Base-by-base conservation (phyloP, 257 asterid species). In the Ilex aquifolium region DNA sequence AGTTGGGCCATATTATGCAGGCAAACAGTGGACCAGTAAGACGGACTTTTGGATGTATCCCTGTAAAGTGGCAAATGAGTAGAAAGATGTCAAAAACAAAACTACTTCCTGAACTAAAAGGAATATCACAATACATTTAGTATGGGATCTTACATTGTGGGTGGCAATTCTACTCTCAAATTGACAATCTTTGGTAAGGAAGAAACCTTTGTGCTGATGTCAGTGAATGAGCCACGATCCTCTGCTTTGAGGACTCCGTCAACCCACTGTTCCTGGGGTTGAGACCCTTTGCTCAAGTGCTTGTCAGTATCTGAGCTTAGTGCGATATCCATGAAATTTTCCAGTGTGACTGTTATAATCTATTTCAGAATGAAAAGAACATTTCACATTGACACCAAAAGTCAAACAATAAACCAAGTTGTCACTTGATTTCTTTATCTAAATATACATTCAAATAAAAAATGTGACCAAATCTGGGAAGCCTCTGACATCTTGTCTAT, bases 321-420 rank as follows among this genome's bases (percentile, higher is more conserved):
- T 59, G 73, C 59, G 40, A 64, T 30, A 32, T 71, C 80, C 66
- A 73, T 53, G 74, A 58, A 76, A 64, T 80, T 80, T 78, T 80
- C 85, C 76, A 80, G 69, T 64, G 82, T 76, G 56, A 62, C 85
- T 49, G 82, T 62, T 46, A 80, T 80, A 61, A 78, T 78, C 83
- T 78, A 63, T 59, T 67, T 56, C 62, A 70, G 57, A 61, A 65
- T 53, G 44, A 66, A 53, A 12, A 17, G 70, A 68, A 56, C 10
- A 70, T 42, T 56, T 70, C 59, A 67, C 10, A 16, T 15, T 5
- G 6, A 27, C 60, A 55, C 61, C 42, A 55, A 44, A 59, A 15
- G 27, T 29, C 27, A 53, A 53, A 8, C 3, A 53, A 6, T 15
- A 21, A 10, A 7, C 2, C 4, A 14, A 14, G 3, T 46, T 46